Evolutionary conservation across 2,329 filamentous ascomycete species (phyloP).

Genomic region (Fusarium mexicanum): DNA sequence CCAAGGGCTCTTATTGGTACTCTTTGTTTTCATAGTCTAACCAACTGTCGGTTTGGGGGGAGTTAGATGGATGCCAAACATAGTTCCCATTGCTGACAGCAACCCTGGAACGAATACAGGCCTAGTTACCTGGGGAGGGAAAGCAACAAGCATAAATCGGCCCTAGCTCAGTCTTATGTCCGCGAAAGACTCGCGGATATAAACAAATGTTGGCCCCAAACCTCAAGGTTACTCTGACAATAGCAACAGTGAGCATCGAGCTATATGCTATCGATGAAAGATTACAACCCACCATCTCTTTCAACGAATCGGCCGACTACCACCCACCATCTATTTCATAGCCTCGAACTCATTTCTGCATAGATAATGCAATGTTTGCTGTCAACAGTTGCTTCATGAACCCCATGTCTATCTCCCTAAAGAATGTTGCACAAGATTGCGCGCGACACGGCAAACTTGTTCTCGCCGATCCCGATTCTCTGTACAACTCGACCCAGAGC

Average conservation of each 20-base stretch:
- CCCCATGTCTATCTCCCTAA: constrained; percentile 67
- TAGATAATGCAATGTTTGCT: constrained; percentile 74
- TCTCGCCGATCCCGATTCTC: constrained; percentile 73
- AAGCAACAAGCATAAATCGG: background rate
- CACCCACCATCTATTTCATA: constrained; percentile 67
- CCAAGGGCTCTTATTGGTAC: background rate
- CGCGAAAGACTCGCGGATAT: background rate
- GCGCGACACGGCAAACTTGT: constrained; percentile 72
- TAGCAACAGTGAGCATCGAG: background rate
- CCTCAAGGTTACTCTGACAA: background rate
- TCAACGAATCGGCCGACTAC: background rate
- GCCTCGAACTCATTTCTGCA: constrained; percentile 72
- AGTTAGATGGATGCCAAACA: background rate
- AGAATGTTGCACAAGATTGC: constrained; percentile 73
- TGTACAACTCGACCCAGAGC: constrained; percentile 62
- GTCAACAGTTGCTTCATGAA: constrained; percentile 65
- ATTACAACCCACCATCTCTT: background rate
- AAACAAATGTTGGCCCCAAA: background rate
- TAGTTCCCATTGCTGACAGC: background rate
- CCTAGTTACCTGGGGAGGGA: background rate
- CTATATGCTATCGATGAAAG: background rate
- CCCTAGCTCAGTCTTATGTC: background rate
- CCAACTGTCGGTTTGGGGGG: background rate
- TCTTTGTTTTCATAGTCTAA: background rate
- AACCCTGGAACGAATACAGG: background rate